phyloP scores from a whole-genome alignment of 352 stramenopile genomes.

The Globisporangium orthogonon region DNA sequence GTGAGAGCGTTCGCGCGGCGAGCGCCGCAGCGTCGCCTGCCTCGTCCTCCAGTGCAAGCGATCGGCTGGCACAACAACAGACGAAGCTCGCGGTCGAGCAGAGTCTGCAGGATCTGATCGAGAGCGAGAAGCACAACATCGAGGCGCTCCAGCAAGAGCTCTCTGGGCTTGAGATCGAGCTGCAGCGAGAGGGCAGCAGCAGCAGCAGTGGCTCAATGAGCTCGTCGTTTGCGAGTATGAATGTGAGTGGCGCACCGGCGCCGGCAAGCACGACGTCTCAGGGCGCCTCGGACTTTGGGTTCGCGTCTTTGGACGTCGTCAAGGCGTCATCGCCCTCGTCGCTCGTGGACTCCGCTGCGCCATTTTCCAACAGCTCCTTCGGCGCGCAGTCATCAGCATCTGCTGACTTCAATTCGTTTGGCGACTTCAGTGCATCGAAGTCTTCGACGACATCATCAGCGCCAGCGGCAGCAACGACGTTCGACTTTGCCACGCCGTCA shows the following conservation, averaged over 20 bases:
- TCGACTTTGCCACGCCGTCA: slow-evolving; percentile 5
- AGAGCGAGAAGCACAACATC: slow-evolving; percentile 47
- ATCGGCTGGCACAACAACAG: slow-evolving; percentile 21
- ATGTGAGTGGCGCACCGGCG: neutral
- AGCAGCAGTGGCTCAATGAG: slow-evolving; percentile 13
- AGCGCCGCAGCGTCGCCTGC: slow-evolving; percentile 6
- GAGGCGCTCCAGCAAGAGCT: slow-evolving; percentile 52
- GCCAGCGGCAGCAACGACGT: neutral
- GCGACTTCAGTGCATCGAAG: slow-evolving; percentile 10
- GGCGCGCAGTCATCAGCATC: neutral
- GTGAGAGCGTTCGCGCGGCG: slow-evolving; percentile 38
- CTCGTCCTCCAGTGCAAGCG: slow-evolving; percentile 5
- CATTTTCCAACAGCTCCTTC: slow-evolving; percentile 1
- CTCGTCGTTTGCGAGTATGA: slow-evolving; percentile 18
- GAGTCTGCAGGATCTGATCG: slow-evolving; percentile 46
- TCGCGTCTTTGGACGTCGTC: neutral
- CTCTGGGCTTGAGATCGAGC: slow-evolving; percentile 34
- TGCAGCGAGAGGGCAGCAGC: slow-evolving; percentile 21
- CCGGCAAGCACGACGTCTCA: neutral
- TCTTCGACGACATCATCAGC: neutral
- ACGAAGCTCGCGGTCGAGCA: slow-evolving; percentile 33
- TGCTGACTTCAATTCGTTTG: slow-evolving; percentile 16
- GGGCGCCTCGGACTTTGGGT: neutral
- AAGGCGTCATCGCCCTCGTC: slow-evolving; percentile 7
- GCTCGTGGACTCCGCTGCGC: neutral